Evolutionary conservation across 2,329 filamentous ascomycete genomes (phyloP).

Genomic region (Phyllosticta paracitricarpa): DNA sequence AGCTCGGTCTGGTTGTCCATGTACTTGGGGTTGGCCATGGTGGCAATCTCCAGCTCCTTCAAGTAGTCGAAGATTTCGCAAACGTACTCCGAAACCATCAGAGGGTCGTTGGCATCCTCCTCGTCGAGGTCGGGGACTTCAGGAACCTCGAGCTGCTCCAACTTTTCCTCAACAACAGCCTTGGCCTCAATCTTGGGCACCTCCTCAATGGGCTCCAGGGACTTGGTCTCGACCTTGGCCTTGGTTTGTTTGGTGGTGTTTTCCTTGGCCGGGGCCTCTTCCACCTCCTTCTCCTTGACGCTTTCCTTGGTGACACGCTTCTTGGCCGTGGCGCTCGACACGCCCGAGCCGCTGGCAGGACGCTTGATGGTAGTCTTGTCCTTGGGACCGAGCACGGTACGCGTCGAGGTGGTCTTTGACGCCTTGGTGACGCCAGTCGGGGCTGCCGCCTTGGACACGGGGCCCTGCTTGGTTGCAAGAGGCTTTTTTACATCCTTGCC

Average conservation of each 20-base stretch:
- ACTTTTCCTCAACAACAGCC: conserved; percentile 11
- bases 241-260: conserved; percentile 36
- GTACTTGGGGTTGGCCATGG: conserved; percentile 83
- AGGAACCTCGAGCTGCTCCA: conserved; percentile 4
- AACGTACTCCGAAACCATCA: conserved; percentile 97
- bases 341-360: conserved; percentile 60
- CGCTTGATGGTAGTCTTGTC: conserved; percentile 60
- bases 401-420: conserved; percentile 48
- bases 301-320: conserved; percentile 49
- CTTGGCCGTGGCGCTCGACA: conserved; percentile 55
- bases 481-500: conserved; percentile 64
- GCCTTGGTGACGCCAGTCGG: conserved; percentile 74
- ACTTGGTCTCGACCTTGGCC: conserved; percentile 17
- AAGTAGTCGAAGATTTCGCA: conserved; percentile 97
- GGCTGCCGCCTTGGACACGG: conserved; percentile 69
- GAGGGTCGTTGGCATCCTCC: conserved; percentile 84
- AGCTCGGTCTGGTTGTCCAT: conserved; percentile 91
- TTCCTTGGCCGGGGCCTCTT: conserved; percentile 47
- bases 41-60: conserved; percentile 69
- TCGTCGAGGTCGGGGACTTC: conserved; percentile 56
- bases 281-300: conserved; percentile 43
- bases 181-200: conserved; percentile 19
- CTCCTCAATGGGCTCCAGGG: conserved; percentile 22
- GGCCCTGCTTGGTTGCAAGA: conserved; percentile 45
- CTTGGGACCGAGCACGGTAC: conserved; percentile 56